These are phyloP conservation scores for Claviceps sorghi DNA, from an alignment of 2,329 filamentous ascomycete species.

Conservation along the genomic window DNA sequence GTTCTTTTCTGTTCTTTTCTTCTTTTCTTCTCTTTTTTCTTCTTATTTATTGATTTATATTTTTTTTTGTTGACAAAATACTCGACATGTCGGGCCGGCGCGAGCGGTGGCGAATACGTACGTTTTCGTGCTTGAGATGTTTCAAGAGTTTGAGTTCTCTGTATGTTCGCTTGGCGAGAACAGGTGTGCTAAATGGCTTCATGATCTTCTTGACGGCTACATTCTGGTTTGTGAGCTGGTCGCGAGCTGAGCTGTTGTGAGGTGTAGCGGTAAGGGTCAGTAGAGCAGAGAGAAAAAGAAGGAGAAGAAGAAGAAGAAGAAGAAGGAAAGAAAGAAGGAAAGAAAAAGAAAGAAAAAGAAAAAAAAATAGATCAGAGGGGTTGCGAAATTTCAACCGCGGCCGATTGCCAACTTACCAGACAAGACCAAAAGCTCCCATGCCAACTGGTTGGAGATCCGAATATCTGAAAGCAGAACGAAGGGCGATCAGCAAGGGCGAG, in stretches of 20 bases:
- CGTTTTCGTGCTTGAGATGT: slow-evolving; percentile 93
- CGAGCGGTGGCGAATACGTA: slow-evolving; percentile 23
- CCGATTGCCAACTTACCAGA: slow-evolving; percentile 53
- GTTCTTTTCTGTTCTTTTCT: too few relatives aligned
- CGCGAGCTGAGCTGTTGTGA: slow-evolving; percentile 70
- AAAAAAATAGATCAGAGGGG: background rate
- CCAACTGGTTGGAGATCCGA: slow-evolving; percentile 96
- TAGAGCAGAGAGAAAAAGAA: background rate
- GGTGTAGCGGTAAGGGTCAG: background rate
- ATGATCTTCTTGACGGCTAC: slow-evolving; percentile 99
- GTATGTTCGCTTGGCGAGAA: slow-evolving; percentile 94
- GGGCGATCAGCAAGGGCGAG: background rate
- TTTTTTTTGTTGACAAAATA: too few relatives aligned
- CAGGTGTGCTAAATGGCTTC: slow-evolving; percentile 99
- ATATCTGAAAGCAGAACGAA: slow-evolving; percentile 45
- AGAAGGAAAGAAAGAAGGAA: background rate
- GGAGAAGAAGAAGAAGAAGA: background rate
- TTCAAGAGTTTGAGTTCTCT: slow-evolving; percentile 94
- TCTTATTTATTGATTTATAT: too few relatives aligned
- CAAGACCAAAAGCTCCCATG: slow-evolving; percentile 96
- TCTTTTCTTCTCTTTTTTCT: too few relatives aligned
- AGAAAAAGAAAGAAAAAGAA: background rate
- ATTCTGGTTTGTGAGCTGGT: slow-evolving; percentile 92
- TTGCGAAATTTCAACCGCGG: background rate
- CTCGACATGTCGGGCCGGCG: too few relatives aligned